Conservation (phyloP, 768 basidiomycete species). For the Galerina sulciceps region DNA sequence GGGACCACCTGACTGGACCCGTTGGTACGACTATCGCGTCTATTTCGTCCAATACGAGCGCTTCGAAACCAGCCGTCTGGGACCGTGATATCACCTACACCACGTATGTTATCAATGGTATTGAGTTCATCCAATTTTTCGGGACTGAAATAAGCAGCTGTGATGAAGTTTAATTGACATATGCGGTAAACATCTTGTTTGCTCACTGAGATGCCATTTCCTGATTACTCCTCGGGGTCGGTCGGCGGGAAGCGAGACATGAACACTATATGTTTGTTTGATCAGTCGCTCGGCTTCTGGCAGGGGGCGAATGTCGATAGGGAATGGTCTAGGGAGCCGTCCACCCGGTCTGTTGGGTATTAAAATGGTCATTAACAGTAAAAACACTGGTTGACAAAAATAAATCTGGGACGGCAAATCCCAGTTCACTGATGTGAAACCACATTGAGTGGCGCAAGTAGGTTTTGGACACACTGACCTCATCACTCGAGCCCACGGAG, state of each 20-base stretch:
- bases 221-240: constrained; percentile 55
- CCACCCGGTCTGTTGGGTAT: constrained; percentile 26
- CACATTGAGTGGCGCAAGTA: constrained; percentile 13
- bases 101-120: constrained; percentile 72
- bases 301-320: constrained; percentile 40
- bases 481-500: constrained; percentile 79
- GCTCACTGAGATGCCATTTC: constrained; percentile 86
- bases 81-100: constrained; percentile 65
- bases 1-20: constrained; percentile 35
- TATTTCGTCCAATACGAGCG: constrained; percentile 70
- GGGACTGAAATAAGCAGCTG: constrained; percentile 87
- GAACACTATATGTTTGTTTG: constrained; percentile 86
- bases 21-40: constrained; percentile 51
- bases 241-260: constrained; percentile 64
- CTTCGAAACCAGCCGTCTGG: constrained; percentile 83
- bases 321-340: constrained; percentile 32
- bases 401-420: constrained; percentile 12
- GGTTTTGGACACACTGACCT: constrained; percentile 42
- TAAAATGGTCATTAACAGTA: constrained; percentile 6
- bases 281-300: constrained; percentile 67
- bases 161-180: background rate
- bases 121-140: constrained; percentile 70
- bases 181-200: background rate
- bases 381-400: constrained; percentile 4
- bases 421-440: constrained; percentile 17